Percentiles rank a stretch among this genome's conserved stretches.
Evolutionary conservation across 805 yeast species (phyloP).

Genomic region (Ogataea saltuana): DNA sequence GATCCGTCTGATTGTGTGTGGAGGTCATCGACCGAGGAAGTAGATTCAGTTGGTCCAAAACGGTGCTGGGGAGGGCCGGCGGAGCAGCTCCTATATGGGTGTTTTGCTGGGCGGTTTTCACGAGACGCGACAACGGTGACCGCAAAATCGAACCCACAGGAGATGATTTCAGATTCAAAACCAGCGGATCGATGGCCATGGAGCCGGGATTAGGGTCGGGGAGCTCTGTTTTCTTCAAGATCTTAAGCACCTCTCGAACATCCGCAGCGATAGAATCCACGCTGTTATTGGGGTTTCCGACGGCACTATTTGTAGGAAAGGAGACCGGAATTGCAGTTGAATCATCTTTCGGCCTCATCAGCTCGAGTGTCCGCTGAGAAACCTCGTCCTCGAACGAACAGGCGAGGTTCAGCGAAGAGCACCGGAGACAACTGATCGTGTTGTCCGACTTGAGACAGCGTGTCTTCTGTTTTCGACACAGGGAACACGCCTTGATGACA

Average conservation of each 20-base stretch:
- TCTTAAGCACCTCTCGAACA: conserved; percentile 15
- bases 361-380: no score
- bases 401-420: conserved; percentile 49
- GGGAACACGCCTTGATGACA: conserved; percentile 34
- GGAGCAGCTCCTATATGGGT: conserved; percentile 31
- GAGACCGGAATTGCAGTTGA: no score
- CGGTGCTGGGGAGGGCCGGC: conserved; percentile 28
- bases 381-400: conserved; percentile 55
- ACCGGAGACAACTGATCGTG: conserved; percentile 55
- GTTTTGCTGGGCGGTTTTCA: conserved; percentile 32
- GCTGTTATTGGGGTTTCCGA: no score
- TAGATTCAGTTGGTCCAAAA: conserved; percentile 13
- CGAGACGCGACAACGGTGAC: conserved; percentile 47
- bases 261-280: conserved; percentile 14
- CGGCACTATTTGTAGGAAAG: no score
- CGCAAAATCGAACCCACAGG: conserved; percentile 35
- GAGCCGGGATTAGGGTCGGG: conserved; percentile 11
- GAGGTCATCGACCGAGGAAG: conserved; percentile 13
- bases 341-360: no score
- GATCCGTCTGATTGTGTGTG: conserved; percentile 37
- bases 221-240: conserved; percentile 10
- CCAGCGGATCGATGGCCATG: background rate
- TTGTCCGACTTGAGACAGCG: conserved; percentile 58
- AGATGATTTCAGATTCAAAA: conserved; percentile 15
- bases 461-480: conserved; percentile 41